Base-by-base conservation (phyloP, 345 rosid species). In the Salix purpurea region DNA sequence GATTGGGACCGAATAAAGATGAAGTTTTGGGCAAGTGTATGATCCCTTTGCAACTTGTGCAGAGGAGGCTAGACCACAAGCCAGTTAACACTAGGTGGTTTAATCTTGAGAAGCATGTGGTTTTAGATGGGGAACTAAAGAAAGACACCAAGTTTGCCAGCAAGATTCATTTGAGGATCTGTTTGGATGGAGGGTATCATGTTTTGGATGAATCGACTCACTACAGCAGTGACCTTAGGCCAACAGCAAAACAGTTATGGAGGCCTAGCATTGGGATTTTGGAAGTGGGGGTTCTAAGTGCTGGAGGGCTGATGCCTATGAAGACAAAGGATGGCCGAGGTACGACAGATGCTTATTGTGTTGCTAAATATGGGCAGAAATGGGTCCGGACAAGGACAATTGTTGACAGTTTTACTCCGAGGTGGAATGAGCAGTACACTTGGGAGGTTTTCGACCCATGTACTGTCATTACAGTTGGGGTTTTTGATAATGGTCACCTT, bases 361-460 rank as follows among this genome's bases (percentile, higher is more conserved):
- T 81, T 2, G 84, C 84, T 11, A 81, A 81, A 40, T 81, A 81
- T 6, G 84, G 84, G 39, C 84, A 73, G 74, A 81, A 81, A 76
- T 81, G 84, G 84, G 54, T 77, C 18, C 76, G 84, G 37, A 76
- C 84, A 19, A 76, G 84, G 74, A 81, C 84, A 12, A 81, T 81
- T 61, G 77, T 77, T 18, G 84, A 77, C 44, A 76, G 80, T 62
- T 73, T 77, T 23, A 12, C 69, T 32, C 83, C 83, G 10, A 80
- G 46, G 56, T 80, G 83, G 83, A 80, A 80, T 34, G 83, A 80
- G 24, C 83, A 80, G 50, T 80, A 81, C 75, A 77, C 42, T 1
- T 81, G 84, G 84, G 84, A 81, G 67, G 80, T 81, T 72, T 81
- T 81, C 12, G 84, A 81, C 34, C 84, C 84, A 0, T 81, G 84